Evolutionary conservation across 495 filamentous ascomycete species (phyloP), one percentile per base, ranked within the genome.

Genomic region (Poronia punctata): DNA sequence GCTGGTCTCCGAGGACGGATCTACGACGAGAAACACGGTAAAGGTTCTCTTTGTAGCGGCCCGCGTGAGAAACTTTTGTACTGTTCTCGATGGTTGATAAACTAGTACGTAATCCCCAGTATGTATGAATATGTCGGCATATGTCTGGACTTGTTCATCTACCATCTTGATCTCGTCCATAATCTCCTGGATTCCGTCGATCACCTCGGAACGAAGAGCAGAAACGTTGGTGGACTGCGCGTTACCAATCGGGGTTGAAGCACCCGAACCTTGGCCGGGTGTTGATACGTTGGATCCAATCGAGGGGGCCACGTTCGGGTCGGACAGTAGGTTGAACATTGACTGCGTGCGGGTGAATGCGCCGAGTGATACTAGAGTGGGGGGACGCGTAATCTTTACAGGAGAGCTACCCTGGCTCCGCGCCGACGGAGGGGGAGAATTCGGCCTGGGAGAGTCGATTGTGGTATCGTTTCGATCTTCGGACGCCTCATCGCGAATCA

Each of bases 401-500:
- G 50, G 26, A 18, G 45, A 49, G 33, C 47, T 52, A 7, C 52
- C 28, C 33, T 53, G 45, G 23, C 56, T 53, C 12, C 41, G 38
- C 19, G 48, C 45, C 3, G 46, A 38, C 14, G 54, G 25, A 2
- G 54, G 24, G 22, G 49, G 43, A 10, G 48, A 56, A 32, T 39
- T 36, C 5, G 50, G 52, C 0, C 64, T 43, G 25, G 64, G 61
- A 38, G 61, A 62, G 18, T 73, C 71, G 43, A 66, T 66, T 7
- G 66, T 65, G 40, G 84, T 84, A 26, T 70, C 82, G 32, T 82
- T 86, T 30, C 82, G 67, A 38, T 88, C 83, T 51, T 90, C 88
- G 35, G 86, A 78, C 23, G 82, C 81, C 53, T 96, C 90, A 54
- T 96, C 90, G 17, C 92, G 79, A 48, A 98, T 88, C 35, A 97